Percentiles rank a stretch among this genome's conserved stretches.
These are phyloP conservation scores for Penicillium sp. DNA, from an alignment of 2,329 filamentous ascomycete species.

Conservation along the genomic window DNA sequence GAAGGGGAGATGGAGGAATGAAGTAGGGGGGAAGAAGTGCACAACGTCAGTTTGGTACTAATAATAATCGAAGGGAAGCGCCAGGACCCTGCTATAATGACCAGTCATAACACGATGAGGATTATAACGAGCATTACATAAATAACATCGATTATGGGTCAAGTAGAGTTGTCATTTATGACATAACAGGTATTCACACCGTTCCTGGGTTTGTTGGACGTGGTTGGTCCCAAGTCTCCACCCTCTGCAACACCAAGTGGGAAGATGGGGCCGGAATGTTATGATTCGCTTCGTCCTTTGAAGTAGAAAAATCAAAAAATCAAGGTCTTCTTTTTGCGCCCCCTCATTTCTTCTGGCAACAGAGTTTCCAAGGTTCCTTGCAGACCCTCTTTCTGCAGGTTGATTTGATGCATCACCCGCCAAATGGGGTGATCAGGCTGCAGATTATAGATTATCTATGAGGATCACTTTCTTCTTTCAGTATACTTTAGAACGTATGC, in stretches of 20 bases:
- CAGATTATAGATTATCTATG: background rate
- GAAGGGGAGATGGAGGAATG: slow-evolving; percentile 11
- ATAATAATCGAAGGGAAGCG: slow-evolving; percentile 14
- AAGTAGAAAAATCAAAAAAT: background rate
- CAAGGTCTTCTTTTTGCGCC: background rate
- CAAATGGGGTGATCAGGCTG: background rate
- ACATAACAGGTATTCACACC: slow-evolving; percentile 2
- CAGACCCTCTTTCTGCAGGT: background rate
- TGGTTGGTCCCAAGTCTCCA: background rate
- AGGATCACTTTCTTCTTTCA: background rate
- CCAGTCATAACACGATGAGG: slow-evolving; percentile 1
- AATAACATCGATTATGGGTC: background rate
- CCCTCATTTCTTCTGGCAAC: background rate
- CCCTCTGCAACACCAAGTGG: background rate
- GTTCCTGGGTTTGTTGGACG: background rate
- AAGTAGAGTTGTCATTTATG: background rate
- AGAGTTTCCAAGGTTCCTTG: background rate
- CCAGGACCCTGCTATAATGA: background rate
- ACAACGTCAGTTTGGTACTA: slow-evolving; percentile 23
- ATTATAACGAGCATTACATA: background rate
- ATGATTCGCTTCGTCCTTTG: background rate
- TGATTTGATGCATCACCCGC: background rate
- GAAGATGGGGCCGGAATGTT: background rate
- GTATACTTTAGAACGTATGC: background rate
- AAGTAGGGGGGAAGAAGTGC: slow-evolving; percentile 13